phyloP scores from a whole-genome alignment of 768 basidiomycete genomes.

The Trametes cingulata region DNA sequence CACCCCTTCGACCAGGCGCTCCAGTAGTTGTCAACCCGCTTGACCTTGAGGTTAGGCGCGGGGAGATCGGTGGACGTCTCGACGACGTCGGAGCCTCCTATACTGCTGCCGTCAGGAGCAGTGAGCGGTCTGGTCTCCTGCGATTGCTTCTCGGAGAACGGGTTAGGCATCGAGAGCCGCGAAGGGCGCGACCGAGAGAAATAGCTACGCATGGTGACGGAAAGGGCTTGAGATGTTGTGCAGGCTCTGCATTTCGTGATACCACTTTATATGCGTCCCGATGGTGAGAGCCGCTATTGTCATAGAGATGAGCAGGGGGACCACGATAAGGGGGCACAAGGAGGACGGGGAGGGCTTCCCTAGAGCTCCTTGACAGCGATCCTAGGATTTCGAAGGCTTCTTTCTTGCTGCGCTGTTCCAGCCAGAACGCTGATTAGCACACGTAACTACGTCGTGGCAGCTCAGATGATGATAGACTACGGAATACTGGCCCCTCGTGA shows the following conservation, averaged over 20 bases:
- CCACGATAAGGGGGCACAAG: neutral
- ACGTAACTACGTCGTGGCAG: neutral
- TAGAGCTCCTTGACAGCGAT: neutral
- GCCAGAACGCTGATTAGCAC: neutral
- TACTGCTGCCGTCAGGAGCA: neutral
- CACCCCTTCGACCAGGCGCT: slow-evolving; percentile 56
- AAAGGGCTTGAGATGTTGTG: neutral
- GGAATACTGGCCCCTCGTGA: too few relatives aligned
- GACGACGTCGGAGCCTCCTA: neutral
- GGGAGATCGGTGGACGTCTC: slow-evolving; percentile 28
- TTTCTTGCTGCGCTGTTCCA: neutral
- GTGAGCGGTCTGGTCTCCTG: slow-evolving; percentile 3
- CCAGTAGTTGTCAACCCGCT: slow-evolving; percentile 61
- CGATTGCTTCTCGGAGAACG: neutral
- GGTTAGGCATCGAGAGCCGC: neutral
- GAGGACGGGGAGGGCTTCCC: neutral
- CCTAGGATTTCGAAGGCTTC: neutral
- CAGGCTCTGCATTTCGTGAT: neutral
- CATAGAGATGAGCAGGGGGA: neutral
- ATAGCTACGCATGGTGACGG: slow-evolving; percentile 6
- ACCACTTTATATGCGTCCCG: too few relatives aligned
- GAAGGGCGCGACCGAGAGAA: slow-evolving; percentile 6
- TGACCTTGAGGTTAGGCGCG: slow-evolving; percentile 54
- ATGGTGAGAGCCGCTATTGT: neutral
- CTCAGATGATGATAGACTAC: neutral